Conservation (phyloP, 805 yeast species). For the Yamadazyma kitorensis region DNA sequence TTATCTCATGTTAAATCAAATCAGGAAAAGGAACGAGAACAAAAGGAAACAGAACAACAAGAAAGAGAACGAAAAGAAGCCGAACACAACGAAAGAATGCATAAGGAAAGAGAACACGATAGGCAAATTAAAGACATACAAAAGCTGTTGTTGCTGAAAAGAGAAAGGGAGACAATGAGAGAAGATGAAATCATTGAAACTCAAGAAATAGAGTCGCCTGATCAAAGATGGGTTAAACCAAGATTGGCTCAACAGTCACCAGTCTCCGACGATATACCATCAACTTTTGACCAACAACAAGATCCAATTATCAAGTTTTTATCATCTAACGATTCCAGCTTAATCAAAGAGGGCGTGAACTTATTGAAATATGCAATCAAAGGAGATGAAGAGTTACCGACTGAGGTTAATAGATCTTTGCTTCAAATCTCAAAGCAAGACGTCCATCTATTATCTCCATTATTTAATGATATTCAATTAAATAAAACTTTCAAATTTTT, state of each 20-base stretch:
- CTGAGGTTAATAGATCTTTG: constrained; percentile 20
- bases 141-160: too few relatives aligned
- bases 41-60: not conserved
- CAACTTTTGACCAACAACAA: constrained; percentile 3
- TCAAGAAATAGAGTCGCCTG: too few relatives aligned
- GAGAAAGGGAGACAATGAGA: too few relatives aligned
- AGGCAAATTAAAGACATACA: too few relatives aligned
- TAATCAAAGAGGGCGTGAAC: constrained; percentile 34
- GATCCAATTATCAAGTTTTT: constrained; percentile 38
- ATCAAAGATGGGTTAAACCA: too few relatives aligned
- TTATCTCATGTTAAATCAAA: not conserved
- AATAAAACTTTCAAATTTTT: constrained; percentile 25
- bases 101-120: too few relatives aligned
- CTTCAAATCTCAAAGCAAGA: constrained; percentile 26
- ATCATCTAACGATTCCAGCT: constrained; percentile 27
- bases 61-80: not conserved
- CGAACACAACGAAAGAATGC: too few relatives aligned
- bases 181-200: too few relatives aligned
- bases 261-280: not conserved
- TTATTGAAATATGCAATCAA: constrained; percentile 37
- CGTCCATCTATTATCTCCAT: constrained; percentile 30
- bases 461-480: constrained; percentile 27
- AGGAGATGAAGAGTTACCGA: constrained; percentile 32
- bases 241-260: too few relatives aligned
- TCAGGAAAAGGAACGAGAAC: not conserved